Evolutionary conservation across 139 green algal genomes (phyloP).

Genomic region (Spirogloea muscicola): DNA sequence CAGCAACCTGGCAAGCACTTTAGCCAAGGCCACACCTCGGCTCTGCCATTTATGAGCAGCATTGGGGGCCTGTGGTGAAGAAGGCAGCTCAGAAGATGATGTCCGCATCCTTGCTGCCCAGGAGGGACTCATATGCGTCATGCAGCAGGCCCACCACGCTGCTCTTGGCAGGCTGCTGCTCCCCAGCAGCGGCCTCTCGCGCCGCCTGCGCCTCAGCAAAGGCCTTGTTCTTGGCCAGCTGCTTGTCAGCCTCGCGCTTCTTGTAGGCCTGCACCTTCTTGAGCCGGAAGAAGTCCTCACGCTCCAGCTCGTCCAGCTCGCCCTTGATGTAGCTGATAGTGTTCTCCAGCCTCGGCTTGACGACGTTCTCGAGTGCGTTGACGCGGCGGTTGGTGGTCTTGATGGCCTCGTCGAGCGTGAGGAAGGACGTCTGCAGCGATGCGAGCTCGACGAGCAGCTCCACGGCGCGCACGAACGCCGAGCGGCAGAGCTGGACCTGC

Average conservation of each 20-base stretch:
- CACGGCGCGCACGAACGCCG: conserved; percentile 62
- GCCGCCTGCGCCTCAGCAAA: not conserved
- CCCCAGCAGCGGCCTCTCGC: not conserved
- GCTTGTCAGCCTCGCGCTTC: conserved; percentile 60
- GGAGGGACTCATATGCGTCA: too few relatives aligned
- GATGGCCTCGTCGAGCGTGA: conserved; percentile 94
- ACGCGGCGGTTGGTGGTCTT: conserved; percentile 96
- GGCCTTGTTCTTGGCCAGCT: too few relatives aligned
- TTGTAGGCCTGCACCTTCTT: conserved; percentile 93
- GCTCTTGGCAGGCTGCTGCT: too few relatives aligned
- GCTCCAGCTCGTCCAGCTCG: conserved; percentile 98
- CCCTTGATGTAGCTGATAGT: conserved; percentile 98
- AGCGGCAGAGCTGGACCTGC: conserved; percentile 72
- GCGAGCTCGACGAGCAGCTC: conserved; percentile 92
- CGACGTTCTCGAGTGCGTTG: conserved; percentile 98
- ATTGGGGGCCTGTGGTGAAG: too few relatives aligned
- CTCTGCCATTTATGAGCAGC: too few relatives aligned
- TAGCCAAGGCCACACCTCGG: too few relatives aligned
- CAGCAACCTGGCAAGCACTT: too few relatives aligned
- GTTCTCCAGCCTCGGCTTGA: conserved; percentile 94
- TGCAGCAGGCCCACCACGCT: too few relatives aligned
- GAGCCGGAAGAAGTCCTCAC: conserved; percentile 98
- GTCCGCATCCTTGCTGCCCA: too few relatives aligned
- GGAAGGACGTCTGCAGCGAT: conserved; percentile 93
- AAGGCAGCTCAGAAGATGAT: too few relatives aligned